Evolutionary conservation across 768 basidiomycete species (phyloP), one percentile per base, ranked within the genome.

Genomic region (Mycena epipterygia): DNA sequence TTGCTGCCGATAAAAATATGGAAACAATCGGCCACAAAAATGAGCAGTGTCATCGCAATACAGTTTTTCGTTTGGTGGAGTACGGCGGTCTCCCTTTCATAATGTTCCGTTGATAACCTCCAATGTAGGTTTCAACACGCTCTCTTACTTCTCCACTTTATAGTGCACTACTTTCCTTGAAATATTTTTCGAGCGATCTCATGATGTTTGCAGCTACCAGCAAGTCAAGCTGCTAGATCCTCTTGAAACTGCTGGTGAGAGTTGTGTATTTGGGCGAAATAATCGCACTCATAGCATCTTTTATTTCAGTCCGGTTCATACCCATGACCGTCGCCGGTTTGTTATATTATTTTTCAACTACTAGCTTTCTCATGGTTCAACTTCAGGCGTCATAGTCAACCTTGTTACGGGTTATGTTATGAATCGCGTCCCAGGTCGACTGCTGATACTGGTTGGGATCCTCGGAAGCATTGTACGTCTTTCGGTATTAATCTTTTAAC

Each of bases 1-100:
- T 72, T 82, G 32, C 71, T 82, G n/a, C 80, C 81, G 27, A 77
- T 79, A 46, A 74, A 75, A 64, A 79, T 82, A 52, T 82, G 79
- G 80, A 67, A 73, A 19, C 78, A 78, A 56, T 76, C 78, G 2
- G 75, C 74, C 42, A 74, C 77, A 23, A 79, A 79, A 68, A 77
- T 81, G 77, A 72, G 71, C 16, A 71, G 75, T 35, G 68, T 81
- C 32, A 71, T 81, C 44, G 66, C 70, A 9, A 67, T 81, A 21
- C 78, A 81, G 27, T 80, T 82, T 73, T 79, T 81, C 53, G 77
- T 75, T 17, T 81, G 77, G 79, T 78, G 67, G 64, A 67, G 56
- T 65, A 63, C 4, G 70, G 42, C 25, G 4, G 27, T 59, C 29
- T 0, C 35, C 48, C n/a, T 29, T 37, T 30, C 30, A 19, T 23